These are phyloP conservation scores for Durusdinium trenchii DNA, from an alignment of 73 alveolate species.

Conservation along the genomic window DNA sequence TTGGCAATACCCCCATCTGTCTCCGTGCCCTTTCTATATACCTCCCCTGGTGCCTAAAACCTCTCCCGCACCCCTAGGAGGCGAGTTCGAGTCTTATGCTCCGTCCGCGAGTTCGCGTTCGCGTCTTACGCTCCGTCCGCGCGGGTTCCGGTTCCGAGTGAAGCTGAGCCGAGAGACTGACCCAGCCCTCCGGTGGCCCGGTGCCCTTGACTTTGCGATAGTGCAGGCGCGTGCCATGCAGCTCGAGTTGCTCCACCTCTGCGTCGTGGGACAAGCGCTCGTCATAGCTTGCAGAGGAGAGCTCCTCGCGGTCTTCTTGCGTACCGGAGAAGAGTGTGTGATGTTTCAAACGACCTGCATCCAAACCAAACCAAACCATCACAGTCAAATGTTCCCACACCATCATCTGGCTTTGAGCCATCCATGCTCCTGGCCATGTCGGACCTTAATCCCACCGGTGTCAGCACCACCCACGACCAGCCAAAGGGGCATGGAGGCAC, in stretches of 20 bases:
- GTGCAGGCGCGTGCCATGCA: constrained; percentile 60
- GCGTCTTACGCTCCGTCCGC: too few relatives aligned
- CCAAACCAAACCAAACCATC: too few relatives aligned
- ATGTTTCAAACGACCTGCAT: neutral
- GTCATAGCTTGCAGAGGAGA: constrained; percentile 26
- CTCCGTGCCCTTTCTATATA: too few relatives aligned
- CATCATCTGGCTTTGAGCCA: too few relatives aligned
- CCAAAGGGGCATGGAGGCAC: constrained; percentile 10
- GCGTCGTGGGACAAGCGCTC: constrained; percentile 81
- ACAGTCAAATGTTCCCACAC: too few relatives aligned
- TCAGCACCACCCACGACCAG: constrained; percentile 93
- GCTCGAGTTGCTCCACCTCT: constrained; percentile 80
- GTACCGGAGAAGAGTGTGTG: neutral
- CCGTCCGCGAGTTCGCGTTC: too few relatives aligned
- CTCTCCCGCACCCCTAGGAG: too few relatives aligned
- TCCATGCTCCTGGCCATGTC: constrained; percentile 94
- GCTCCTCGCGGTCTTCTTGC: constrained; percentile 30
- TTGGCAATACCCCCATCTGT: too few relatives aligned
- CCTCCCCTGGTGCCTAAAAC: too few relatives aligned
- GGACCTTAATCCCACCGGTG: constrained; percentile 79
- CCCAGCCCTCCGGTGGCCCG: constrained; percentile 94
- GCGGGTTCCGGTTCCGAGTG: too few relatives aligned
- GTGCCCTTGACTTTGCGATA: constrained; percentile 34
- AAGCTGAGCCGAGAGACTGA: too few relatives aligned
- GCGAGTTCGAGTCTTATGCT: too few relatives aligned